Evolutionary conservation across 495 filamentous ascomycete genomes (phyloP).

Genomic region (Penicillium alfredii): DNA sequence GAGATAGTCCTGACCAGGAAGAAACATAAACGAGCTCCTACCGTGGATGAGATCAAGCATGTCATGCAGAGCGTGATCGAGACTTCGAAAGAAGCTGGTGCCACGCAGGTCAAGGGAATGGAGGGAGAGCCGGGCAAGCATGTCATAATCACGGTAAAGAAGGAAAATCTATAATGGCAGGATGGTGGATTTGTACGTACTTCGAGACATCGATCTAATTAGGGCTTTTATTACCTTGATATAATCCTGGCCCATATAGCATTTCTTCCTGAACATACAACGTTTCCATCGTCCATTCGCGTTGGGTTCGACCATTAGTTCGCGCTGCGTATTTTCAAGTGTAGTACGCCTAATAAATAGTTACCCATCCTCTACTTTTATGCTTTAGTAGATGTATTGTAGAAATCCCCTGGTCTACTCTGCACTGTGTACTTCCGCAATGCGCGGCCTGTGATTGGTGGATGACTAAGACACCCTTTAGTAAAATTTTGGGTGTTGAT

Average conservation of each 20-base stretch:
- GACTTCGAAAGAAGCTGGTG: constrained; percentile 31
- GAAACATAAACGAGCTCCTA: constrained; percentile 37
- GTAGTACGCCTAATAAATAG: no score
- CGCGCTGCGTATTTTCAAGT: no score
- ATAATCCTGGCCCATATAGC: no score
- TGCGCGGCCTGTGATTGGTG: constrained; percentile 33
- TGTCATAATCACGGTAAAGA: constrained; percentile 35
- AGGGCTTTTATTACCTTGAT: no score
- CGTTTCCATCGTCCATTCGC: no score
- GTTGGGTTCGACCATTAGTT: no score
- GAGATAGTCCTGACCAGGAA: constrained; percentile 53
- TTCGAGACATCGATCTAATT: no score
- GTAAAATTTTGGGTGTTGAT: constrained; percentile 40
- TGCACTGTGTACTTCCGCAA: constrained; percentile 29
- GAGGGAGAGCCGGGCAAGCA: constrained; percentile 40
- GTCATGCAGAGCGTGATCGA: constrained; percentile 36
- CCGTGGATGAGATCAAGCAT: constrained; percentile 37
- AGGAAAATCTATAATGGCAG: constrained; percentile 24
- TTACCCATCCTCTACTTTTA: no score
- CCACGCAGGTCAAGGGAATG: constrained; percentile 34
- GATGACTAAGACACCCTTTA: constrained; percentile 39
- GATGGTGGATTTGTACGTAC: no score
- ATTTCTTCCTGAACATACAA: not conserved
- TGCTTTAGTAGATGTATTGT: no score
- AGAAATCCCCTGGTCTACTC: no score